phyloP scores from a whole-genome alignment of 192 early-diverging fungal genomes.

The Haplosporangium gracile region DNA sequence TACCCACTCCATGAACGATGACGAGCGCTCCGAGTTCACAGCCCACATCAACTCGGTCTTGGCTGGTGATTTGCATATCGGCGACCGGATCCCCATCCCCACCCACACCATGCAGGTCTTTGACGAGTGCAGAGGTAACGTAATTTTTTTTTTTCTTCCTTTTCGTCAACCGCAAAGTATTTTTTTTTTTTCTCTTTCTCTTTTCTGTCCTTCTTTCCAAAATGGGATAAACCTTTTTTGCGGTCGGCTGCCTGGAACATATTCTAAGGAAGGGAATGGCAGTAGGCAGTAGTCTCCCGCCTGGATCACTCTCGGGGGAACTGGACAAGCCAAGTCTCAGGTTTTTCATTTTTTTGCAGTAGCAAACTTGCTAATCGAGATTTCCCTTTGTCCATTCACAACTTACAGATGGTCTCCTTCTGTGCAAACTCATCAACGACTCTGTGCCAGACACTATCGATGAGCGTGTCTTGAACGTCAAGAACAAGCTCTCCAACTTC shows the following conservation, averaged over 20 bases:
- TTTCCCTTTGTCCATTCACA: conserved; percentile 7
- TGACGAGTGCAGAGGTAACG: conserved; percentile 89
- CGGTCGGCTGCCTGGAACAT: conserved; percentile 11
- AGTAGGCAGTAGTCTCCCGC: neutral
- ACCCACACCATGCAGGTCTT: conserved; percentile 96
- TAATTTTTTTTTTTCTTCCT: neutral
- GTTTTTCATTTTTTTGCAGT: neutral
- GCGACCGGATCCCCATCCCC: conserved; percentile 92
- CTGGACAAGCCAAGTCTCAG: neutral
- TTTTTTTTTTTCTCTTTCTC: conserved; percentile 3
- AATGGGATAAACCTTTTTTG: conserved; percentile 31
- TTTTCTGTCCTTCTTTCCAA: conserved; percentile 8
- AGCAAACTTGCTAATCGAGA: neutral
- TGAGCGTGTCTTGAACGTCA: conserved; percentile 94
- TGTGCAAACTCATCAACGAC: conserved; percentile 99
- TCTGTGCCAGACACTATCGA: conserved; percentile 97
- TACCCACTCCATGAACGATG: conserved; percentile 98
- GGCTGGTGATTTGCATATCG: conserved; percentile 84
- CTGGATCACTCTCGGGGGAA: neutral
- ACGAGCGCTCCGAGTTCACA: conserved; percentile 97
- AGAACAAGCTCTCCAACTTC: conserved; percentile 92
- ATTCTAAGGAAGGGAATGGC: neutral
- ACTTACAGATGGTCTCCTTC: conserved; percentile 84
- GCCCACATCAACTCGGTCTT: conserved; percentile 94
- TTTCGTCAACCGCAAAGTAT: conserved; percentile 7